Base-by-base conservation (phyloP, 116 monocot genomes). In the Posidonia oceanica region DNA sequence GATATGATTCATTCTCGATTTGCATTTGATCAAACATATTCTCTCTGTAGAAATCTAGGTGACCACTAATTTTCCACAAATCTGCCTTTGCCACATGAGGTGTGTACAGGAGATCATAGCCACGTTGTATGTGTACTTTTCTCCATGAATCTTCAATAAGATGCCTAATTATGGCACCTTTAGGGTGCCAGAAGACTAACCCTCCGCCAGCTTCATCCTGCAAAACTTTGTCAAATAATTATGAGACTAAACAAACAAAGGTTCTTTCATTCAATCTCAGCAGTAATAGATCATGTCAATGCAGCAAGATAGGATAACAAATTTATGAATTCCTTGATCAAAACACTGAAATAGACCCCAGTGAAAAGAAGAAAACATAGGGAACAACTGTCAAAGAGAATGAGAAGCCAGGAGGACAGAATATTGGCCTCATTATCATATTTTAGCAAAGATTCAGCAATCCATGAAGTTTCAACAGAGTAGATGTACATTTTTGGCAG, bases 141-240 rank as follows among this genome's bases (percentile, higher is more conserved):
- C 91, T 96, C 88, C 91, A 96, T 41, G 84, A 96, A 75, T 91
- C 96, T 83, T 88, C 91, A 83, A 96, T 88, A 20, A 88, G 58
- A 74, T 96, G 84, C 72, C 96, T 80, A 56, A 96, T 64, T n/a
- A 83, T 86, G 23, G 88, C 86, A 75, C 95, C 95, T 72, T 96
- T 96, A 72, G 91, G 91, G 77, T 96, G 96, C 96, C 96, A 96
- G 54, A 91, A 96, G 62, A 91, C 96, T 59, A 96, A 75, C 18
- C 86, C 96, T 13, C 91, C 84, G 74, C 96, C 96, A 52, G 91
- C 95, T 61, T 91, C 95, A 71, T 91, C 91, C 94, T 93, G 80
- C 52, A 86, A 72, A 76, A 74, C 14, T 21, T 68, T 72, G 37
- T 64, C 44, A 76, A 71, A 5, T 48, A 48, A 15, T 48, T 20